Percentiles rank a stretch among this genome's conserved stretches.
Evolutionary conservation across 2,329 filamentous ascomycete genomes (phyloP).

Genomic region (Beauveria caledonica): DNA sequence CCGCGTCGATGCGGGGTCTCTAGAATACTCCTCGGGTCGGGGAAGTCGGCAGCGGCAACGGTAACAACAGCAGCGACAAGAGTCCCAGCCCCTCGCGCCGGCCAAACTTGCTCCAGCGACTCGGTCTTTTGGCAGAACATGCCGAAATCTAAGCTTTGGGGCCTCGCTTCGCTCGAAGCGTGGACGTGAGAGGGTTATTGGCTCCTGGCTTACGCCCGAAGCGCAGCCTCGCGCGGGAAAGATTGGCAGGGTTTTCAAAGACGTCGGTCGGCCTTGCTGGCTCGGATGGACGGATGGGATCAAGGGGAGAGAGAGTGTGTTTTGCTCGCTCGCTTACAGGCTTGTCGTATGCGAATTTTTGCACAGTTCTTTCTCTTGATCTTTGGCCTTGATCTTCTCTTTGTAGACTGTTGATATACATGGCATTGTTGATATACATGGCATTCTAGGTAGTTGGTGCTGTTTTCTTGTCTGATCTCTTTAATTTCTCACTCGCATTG

Average conservation of each 20-base stretch:
- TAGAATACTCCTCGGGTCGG: constrained; percentile 20
- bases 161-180: neutral
- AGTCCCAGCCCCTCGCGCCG: constrained; percentile 13
- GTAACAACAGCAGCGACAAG: neutral
- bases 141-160: neutral
- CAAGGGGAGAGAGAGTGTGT: neutral
- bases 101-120: constrained; percentile 15
- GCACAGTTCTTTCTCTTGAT: neutral
- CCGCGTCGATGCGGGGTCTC: constrained; percentile 28
- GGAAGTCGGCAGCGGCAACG: neutral
- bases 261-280: too few relatives aligned
- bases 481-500: neutral
- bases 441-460: neutral
- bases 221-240: neutral
- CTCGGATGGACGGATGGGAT: too few relatives aligned
- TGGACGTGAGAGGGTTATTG: neutral
- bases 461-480: neutral
- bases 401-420: neutral
- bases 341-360: neutral
- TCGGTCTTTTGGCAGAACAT: neutral
- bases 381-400: neutral
- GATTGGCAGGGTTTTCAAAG: too few relatives aligned
- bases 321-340: neutral
- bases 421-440: neutral
- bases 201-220: neutral